Evolutionary conservation across 2,329 filamentous ascomycete species (phyloP).

Genomic region (Penicillium janthinellum): DNA sequence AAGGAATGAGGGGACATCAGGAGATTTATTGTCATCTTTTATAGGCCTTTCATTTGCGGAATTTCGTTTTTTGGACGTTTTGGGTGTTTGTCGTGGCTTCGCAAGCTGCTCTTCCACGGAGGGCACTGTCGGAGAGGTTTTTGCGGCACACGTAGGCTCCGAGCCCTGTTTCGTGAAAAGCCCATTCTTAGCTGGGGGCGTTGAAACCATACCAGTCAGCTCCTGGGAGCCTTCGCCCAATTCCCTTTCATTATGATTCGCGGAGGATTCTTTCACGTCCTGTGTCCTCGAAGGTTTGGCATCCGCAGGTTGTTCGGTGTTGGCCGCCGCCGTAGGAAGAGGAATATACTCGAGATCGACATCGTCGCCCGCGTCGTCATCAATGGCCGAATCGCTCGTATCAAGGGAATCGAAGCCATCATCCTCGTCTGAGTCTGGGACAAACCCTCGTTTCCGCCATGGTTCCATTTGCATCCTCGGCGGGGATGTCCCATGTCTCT

Average conservation of each 20-base stretch:
- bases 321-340: slow-evolving; percentile 8
- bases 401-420: slow-evolving; percentile 44
- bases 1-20: slow-evolving; percentile 6
- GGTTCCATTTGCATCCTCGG: slow-evolving; percentile 46
- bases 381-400: slow-evolving; percentile 9
- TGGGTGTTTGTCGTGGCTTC: slow-evolving; percentile 13
- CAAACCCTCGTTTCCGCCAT: slow-evolving; percentile 55
- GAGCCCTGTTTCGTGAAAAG: neutral
- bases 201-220: neutral
- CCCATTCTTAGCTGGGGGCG: neutral
- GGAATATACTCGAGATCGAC: slow-evolving; percentile 24
- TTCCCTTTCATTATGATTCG: neutral
- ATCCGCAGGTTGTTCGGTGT: neutral
- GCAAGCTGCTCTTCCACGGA: slow-evolving; percentile 10
- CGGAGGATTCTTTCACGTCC: neutral
- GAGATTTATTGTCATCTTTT: neutral
- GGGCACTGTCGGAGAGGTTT: neutral
- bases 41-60: slow-evolving; percentile 14
- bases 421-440: slow-evolving; percentile 54
- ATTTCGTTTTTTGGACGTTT: slow-evolving; percentile 14
- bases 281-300: neutral
- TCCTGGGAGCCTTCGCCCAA: neutral
- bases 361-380: slow-evolving; percentile 16
- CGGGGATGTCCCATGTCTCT: slow-evolving; percentile 41
- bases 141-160: neutral